Evolutionary conservation across 2,329 filamentous ascomycete species (phyloP), one percentile per base, ranked within the genome.

Genomic region (Penicillium sp.): DNA sequence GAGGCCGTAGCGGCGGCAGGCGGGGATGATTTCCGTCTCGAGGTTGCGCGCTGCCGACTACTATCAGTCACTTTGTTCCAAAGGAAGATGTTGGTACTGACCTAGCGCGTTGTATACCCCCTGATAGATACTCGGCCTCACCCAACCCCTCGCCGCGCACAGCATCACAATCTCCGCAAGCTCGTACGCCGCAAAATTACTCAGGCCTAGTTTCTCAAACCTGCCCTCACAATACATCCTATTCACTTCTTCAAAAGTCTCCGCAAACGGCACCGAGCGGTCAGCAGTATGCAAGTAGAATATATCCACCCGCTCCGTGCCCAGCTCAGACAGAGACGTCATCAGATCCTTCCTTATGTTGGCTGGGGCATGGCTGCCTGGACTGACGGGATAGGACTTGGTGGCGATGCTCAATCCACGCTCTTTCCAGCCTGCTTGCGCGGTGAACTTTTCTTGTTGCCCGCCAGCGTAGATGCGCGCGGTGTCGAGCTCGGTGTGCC

Each of bases 71-170:
- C 26, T 28, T 28, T 28, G n/a, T n/a, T n/a, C n/a, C n/a, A n/a
- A n/a, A n/a, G n/a, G n/a, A n/a, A n/a, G 26, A 28, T 8, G 26
- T 28, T 28, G 26, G 26, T 28, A 28, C 26, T 28, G 26, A 28
- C 26, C 12, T 7, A 43, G 9, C 3, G 40, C 40, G n/a, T 70
- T 68, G 56, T 72, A 72, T 8, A 66, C 55, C 8, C 69, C 70
- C 57, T 75, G 70, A 53, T 71, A 73, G 11, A 71, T 66, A 20
- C 61, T 62, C 1, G 71, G 71, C 38, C 67, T 65, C 26, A 69
- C 62, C 24, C 63, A 71, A 24, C 62, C 62, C 5, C 65, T 61
- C 24, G 60, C 50, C 4, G 64, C 57, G 48, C 66, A 68, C 40
- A 70, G 64, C 35, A 63, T 64, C 24, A 69, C 64, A 46, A 70